Evolutionary conservation across 2,329 filamentous ascomycete species (phyloP).

Genomic region (Drechslera avenae): DNA sequence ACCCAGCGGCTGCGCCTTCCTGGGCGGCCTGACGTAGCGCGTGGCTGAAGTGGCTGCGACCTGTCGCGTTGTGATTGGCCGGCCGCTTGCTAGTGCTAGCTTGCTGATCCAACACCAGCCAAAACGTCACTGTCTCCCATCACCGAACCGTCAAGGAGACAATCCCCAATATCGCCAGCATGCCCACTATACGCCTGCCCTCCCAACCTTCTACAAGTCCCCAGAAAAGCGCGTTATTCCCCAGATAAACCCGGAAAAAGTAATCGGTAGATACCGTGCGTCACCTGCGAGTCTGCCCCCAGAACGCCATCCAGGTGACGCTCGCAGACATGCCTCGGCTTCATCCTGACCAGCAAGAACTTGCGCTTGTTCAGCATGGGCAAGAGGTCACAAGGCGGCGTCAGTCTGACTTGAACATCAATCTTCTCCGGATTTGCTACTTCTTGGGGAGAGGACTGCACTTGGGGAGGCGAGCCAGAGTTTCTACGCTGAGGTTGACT

Average conservation of each 20-base stretch:
- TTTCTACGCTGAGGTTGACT: neutral
- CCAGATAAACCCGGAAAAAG: no score
- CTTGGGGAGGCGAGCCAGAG: neutral
- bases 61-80: slow-evolving; percentile 16
- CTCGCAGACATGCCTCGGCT: neutral
- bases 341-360: slow-evolving; percentile 1
- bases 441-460: neutral
- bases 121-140: no score
- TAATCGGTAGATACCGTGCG: neutral
- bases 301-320: slow-evolving; percentile 21
- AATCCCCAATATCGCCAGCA: no score
- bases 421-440: neutral
- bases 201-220: no score
- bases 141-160: no score
- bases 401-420: slow-evolving; percentile 18
- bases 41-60: slow-evolving; percentile 14
- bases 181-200: no score
- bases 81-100: no score
- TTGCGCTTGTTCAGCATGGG: slow-evolving; percentile 8
- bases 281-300: slow-evolving; percentile 10
- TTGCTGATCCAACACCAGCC: no score
- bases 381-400: slow-evolving; percentile 22
- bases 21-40: neutral
- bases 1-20: slow-evolving; percentile 27
- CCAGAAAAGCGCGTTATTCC: no score